phyloP scores from a whole-genome alignment of 2,329 filamentous ascomycete genomes.

The Cadophora sp. region DNA sequence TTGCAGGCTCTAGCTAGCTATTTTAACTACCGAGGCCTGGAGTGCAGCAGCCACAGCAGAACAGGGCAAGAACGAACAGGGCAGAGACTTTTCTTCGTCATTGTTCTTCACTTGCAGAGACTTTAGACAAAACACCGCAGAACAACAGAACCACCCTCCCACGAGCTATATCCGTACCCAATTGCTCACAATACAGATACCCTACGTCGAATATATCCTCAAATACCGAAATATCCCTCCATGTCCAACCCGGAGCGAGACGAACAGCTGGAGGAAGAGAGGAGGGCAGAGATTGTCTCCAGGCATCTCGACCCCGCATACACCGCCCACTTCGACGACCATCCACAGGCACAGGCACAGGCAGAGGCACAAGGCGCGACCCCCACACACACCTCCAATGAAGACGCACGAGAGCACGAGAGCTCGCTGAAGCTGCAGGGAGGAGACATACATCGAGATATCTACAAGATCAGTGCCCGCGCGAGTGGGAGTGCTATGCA shows the following conservation, averaged over 20 bases:
- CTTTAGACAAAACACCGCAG: neutral
- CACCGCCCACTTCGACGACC: slow-evolving; percentile 51
- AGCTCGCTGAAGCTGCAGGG: slow-evolving; percentile 77
- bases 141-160: neutral
- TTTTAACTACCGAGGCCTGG: no score
- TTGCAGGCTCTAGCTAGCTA: no score
- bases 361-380: slow-evolving; percentile 33
- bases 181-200: neutral
- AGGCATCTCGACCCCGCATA: slow-evolving; percentile 51
- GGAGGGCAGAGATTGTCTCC: slow-evolving; percentile 48
- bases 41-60: no score
- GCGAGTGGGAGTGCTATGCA: slow-evolving; percentile 52
- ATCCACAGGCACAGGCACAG: slow-evolving; percentile 27
- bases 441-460: slow-evolving; percentile 79
- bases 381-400: slow-evolving; percentile 41
- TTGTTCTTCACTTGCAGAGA: neutral
- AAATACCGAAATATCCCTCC: neutral
- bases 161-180: neutral
- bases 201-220: neutral
- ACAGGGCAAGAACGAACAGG: neutral
- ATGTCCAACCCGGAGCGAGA: slow-evolving; percentile 24
- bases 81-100: neutral
- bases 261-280: slow-evolving; percentile 27
- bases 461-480: slow-evolving; percentile 75
- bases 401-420: slow-evolving; percentile 49